Evolutionary conservation across 2,329 filamentous ascomycete species (phyloP), one percentile per base, ranked within the genome.

Genomic region (Pestalotiopsis sp.): DNA sequence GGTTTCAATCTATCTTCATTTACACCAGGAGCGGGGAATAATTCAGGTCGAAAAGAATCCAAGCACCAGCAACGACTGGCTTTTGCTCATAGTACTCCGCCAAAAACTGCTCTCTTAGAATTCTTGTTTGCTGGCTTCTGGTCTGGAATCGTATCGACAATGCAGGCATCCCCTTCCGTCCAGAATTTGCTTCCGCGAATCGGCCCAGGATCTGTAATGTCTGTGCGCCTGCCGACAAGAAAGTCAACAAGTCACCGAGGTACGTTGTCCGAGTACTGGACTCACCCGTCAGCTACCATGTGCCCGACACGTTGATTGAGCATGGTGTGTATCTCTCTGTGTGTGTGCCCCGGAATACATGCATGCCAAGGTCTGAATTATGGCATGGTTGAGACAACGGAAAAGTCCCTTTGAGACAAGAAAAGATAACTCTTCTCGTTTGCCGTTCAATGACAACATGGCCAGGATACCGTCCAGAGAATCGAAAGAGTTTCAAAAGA

Each of bases 121-220:
- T 2, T 40, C 5, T n/a, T 62, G 59, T 62, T 62, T 62, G 59
- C 31, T 62, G 27, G 36, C 36, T 36, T 3, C 6, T 40, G 59
- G 14, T 2, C 25, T 40, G 6, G 45, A 52, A 52, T 62, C 59
- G 59, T 62, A 62, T 36, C n/a, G n/a, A 20, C 31, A 12, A 36
- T 62, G 59, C 59, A 40, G 27, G 59, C 31, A 20, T 62, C 31
- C 59, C 59, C 59, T 36, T 23, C 59, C 59, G 59, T 62, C 17
- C 17, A 62, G n/a, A n/a, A 38, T 38, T 20, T 20, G 17, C n/a
- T 62, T 14, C 59, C 36, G 31, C 6, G 45, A 36, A 40, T 38
- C 59, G 31, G 31, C n/a, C 27, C 57, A 59, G 57, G 27, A 59
- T 36, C 57, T 36, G 23, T 12, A 59, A 36, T 59, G 5, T 9